Evolutionary conservation across 148 eudicot genomes (phyloP).

Genomic region (Cornus suecica): DNA sequence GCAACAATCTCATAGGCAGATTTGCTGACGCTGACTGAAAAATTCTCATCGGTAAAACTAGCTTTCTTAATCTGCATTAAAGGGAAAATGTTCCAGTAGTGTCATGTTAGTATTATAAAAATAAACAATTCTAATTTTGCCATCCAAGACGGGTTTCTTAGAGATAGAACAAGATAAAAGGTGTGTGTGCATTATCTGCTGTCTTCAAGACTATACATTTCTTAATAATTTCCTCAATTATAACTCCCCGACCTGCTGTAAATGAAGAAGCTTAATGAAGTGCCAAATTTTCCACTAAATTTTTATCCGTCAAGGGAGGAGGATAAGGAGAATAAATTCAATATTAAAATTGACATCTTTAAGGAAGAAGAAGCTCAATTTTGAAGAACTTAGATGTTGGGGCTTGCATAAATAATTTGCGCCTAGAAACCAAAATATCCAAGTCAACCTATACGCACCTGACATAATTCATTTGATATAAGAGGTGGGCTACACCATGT

Average conservation of each 20-base stretch:
- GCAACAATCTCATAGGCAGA: slow-evolving; percentile 96
- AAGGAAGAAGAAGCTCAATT: not conserved
- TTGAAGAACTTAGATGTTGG: not conserved
- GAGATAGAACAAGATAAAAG: too few relatives aligned
- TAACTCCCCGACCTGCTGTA: not conserved
- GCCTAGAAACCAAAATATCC: not conserved
- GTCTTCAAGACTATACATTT: not conserved
- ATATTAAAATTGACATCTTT: not conserved
- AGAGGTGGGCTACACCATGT: slow-evolving; percentile 88
- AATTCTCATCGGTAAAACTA: slow-evolving; percentile 73
- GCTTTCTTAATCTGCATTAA: slow-evolving; percentile 82
- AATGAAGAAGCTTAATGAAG: not conserved
- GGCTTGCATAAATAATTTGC: not conserved
- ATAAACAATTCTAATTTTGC: not conserved
- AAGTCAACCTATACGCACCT: slow-evolving; percentile 47
- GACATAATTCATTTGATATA: slow-evolving; percentile 79
- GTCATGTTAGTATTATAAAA: not conserved
- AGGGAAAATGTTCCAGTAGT: not conserved
- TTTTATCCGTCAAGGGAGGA: not conserved
- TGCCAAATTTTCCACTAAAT: not conserved
- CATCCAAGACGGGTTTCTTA: not conserved
- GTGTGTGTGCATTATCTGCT: not conserved
- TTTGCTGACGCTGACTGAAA: slow-evolving; percentile 90
- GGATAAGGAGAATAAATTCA: not conserved
- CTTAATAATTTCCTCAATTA: not conserved